These are phyloP conservation scores for Amaranthus palmeri DNA, from an alignment of 148 eudicot genomes.

Conservation along the genomic window DNA sequence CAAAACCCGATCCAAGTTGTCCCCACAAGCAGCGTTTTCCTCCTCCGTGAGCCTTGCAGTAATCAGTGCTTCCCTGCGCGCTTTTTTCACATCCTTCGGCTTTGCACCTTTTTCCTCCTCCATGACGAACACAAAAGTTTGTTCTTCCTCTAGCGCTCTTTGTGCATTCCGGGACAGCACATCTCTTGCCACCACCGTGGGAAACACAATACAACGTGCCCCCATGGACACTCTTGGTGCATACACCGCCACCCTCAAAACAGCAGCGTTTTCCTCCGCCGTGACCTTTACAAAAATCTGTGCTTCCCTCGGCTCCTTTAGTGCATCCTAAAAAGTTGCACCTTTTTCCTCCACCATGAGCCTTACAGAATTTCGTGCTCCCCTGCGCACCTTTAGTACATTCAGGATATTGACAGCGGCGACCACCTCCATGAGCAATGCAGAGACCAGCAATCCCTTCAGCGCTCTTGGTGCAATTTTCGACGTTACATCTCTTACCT, in stretches of 20 bases:
- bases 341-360: slow-evolving; percentile 77
- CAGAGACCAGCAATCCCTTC: slow-evolving; percentile 64
- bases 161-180: slow-evolving; percentile 54
- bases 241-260: slow-evolving; percentile 40
- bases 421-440: slow-evolving; percentile 86
- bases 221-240: slow-evolving; percentile 70
- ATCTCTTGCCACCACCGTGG: slow-evolving; percentile 91
- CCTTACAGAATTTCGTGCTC: slow-evolving; percentile 70
- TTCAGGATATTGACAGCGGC: slow-evolving; percentile 51
- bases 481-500: slow-evolving; percentile 68
- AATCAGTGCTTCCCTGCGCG: slow-evolving; percentile 74
- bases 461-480: slow-evolving; percentile 62
- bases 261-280: slow-evolving; percentile 86
- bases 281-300: slow-evolving; percentile 65
- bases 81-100: slow-evolving; percentile 59
- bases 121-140: slow-evolving; percentile 66
- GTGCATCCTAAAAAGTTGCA: slow-evolving; percentile 58
- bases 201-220: slow-evolving; percentile 69
- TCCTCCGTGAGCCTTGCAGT: slow-evolving; percentile 83
- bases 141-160: slow-evolving; percentile 83
- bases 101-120: slow-evolving; percentile 78
- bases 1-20: slow-evolving; percentile 33
- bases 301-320: slow-evolving; percentile 82
- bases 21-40: slow-evolving; percentile 75
- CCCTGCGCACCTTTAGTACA: slow-evolving; percentile 84